Evolutionary conservation across 2,329 filamentous ascomycete species (phyloP).

Genomic region (Microthyrium microscopicum): DNA sequence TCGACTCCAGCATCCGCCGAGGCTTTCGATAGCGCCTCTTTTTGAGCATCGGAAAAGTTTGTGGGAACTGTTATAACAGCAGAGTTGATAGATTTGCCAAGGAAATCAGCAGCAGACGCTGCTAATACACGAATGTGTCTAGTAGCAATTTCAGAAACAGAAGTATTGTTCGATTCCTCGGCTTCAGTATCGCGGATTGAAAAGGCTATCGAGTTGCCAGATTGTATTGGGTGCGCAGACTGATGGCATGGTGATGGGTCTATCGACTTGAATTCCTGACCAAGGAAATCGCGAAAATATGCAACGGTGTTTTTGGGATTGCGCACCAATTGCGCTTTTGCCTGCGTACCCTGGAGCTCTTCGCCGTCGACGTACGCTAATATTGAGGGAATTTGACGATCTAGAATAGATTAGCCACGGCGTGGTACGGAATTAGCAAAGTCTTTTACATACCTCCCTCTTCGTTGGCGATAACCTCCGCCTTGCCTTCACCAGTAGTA

Average conservation of each 20-base stretch:
- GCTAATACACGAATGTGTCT: conserved; percentile 72
- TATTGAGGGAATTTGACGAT: conserved; percentile 90
- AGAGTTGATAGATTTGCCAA: conserved; percentile 86
- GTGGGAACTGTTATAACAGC: conserved; percentile 89
- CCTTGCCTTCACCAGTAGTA: conserved; percentile 74
- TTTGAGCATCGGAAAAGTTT: conserved; percentile 79
- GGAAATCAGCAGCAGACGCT: conserved; percentile 72
- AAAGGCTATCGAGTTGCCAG: conserved; percentile 59
- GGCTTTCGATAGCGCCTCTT: conserved; percentile 59
- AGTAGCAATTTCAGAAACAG: conserved; percentile 66
- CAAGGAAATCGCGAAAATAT: conserved; percentile 90
- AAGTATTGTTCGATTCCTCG: conserved; percentile 44
- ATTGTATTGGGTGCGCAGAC: conserved; percentile 73
- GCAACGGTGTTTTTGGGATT: conserved; percentile 87
- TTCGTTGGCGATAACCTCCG: conserved; percentile 96
- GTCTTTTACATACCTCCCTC: conserved; percentile 71
- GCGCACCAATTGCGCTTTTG: conserved; percentile 81
- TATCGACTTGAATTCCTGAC: conserved; percentile 92
- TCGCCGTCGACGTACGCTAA: conserved; percentile 92
- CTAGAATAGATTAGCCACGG: conserved; percentile 27
- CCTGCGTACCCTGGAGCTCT: conserved; percentile 91
- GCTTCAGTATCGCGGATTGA: conserved; percentile 56
- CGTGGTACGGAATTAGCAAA: conserved; percentile 11
- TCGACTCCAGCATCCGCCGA: conserved; percentile 71
- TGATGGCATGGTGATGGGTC: conserved; percentile 90